Conservation (phyloP, 441 rosid genomes). For the Manihot esculenta region DNA sequence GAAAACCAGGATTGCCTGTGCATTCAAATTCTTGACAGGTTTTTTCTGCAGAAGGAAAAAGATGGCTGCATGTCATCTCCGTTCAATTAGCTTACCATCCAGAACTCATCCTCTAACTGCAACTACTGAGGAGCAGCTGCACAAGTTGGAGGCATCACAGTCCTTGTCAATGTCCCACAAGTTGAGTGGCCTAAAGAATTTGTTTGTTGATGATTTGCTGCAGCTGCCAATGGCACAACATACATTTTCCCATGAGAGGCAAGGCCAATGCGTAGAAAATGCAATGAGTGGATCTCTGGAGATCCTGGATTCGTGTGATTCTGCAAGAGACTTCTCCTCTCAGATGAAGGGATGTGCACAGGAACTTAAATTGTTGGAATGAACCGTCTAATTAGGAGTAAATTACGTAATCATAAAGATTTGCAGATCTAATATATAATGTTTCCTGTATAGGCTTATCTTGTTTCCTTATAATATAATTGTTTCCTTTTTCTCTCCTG, state of each 20-base stretch:
- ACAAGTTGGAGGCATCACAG: conserved; percentile 27
- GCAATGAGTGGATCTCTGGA: conserved; percentile 34
- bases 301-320: conserved; percentile 28
- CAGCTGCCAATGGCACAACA: background rate
- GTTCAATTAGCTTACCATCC: conserved; percentile 38
- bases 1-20: background rate
- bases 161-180: background rate
- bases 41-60: background rate
- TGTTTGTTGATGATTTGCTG: background rate
- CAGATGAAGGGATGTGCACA: conserved; percentile 27
- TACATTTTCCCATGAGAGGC: background rate
- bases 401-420: too few species aligned
- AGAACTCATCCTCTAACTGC: conserved; percentile 29
- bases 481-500: too few species aligned
- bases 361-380: too few species aligned
- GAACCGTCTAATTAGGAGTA: too few species aligned
- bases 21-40: background rate
- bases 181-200: background rate
- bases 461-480: too few species aligned
- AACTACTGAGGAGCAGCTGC: conserved; percentile 26
- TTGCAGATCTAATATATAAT: too few species aligned
- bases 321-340: conserved; percentile 23
- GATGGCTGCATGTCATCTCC: conserved; percentile 13
- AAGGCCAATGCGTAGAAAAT: background rate
- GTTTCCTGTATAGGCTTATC: too few species aligned